A percentile compares a stretch with the other conserved stretches of the same genome.
Evolutionary conservation across 1,139 yeast genomes (phyloP).

Genomic region (Sugiyamaella pinicola): DNA sequence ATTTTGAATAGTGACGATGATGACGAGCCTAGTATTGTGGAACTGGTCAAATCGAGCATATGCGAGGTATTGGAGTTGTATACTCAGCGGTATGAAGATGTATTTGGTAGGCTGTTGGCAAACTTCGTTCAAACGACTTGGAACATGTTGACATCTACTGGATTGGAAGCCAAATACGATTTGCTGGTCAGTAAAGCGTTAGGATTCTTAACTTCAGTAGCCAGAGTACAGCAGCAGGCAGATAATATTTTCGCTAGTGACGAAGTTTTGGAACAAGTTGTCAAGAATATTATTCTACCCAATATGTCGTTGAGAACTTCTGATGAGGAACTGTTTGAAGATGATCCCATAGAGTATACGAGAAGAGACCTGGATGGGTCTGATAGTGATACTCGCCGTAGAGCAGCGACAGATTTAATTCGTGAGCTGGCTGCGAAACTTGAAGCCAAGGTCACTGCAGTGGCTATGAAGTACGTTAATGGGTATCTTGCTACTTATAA

Average conservation of each 20-base stretch:
- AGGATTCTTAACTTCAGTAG: slow-evolving; percentile 79
- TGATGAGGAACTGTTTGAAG: slow-evolving; percentile 93
- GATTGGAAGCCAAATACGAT: slow-evolving; percentile 78
- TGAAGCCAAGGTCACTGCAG: slow-evolving; percentile 70
- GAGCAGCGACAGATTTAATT: slow-evolving; percentile 87
- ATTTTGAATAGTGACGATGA: slow-evolving; percentile 60
- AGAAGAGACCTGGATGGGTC: slow-evolving; percentile 94
- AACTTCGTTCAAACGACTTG: slow-evolving; percentile 82
- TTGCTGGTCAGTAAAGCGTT: slow-evolving; percentile 79
- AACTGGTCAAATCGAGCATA: slow-evolving; percentile 77
- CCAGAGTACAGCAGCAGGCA: slow-evolving; percentile 66
- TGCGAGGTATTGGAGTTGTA: slow-evolving; percentile 85
- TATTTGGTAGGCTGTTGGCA: slow-evolving; percentile 74
- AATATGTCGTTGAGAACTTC: slow-evolving; percentile 76
- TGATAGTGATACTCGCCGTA: slow-evolving; percentile 87
- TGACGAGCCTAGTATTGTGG: slow-evolving; percentile 70
- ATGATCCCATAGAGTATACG: slow-evolving; percentile 91
- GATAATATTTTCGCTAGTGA: slow-evolving; percentile 62
- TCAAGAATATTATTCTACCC: slow-evolving; percentile 84
- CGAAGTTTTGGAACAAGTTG: slow-evolving; percentile 69
- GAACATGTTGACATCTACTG: slow-evolving; percentile 68
- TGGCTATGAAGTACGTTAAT: slow-evolving; percentile 76
- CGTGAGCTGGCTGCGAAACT: slow-evolving; percentile 82
- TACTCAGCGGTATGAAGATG: slow-evolving; percentile 89
- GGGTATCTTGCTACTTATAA: slow-evolving; percentile 60